Conservation (phyloP, 257 asterid species). For the Nicotiana benthamiana region DNA sequence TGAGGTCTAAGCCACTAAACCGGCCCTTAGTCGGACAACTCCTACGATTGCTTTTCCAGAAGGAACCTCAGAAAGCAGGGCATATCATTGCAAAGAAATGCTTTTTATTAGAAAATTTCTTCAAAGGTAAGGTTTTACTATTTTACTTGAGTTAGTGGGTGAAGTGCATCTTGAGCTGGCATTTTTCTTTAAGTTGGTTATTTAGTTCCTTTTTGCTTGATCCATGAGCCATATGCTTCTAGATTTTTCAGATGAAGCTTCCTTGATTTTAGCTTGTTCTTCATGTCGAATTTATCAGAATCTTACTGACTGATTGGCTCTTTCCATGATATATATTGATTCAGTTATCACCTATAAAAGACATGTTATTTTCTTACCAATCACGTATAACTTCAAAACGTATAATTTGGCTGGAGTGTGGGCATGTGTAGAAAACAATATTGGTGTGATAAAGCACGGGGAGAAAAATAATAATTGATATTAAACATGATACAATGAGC, state of each 20-base stretch:
- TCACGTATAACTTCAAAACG: too few species aligned
- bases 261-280: not conserved
- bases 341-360: too few species aligned
- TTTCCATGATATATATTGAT: not conserved
- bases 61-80: slow-evolving; percentile 60
- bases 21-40: slow-evolving; percentile 56
- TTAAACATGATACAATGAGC: too few species aligned
- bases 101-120: slow-evolving; percentile 57
- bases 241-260: not conserved
- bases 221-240: not conserved
- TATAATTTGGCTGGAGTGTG: too few species aligned
- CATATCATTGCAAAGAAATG: slow-evolving; percentile 67
- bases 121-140: slow-evolving; percentile 44
- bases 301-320: not conserved
- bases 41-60: slow-evolving; percentile 63
- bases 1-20: slow-evolving; percentile 51
- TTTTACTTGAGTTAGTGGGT: not conserved
- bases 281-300: not conserved
- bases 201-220: not conserved
- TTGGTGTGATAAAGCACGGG: too few species aligned
- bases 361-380: too few species aligned
- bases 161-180: not conserved
- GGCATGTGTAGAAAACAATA: too few species aligned
- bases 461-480: too few species aligned
- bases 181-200: not conserved